Evolutionary conservation across 768 basidiomycete genomes (phyloP), one percentile per base, ranked within the genome.

Genomic region (Crucibulum laeve): DNA sequence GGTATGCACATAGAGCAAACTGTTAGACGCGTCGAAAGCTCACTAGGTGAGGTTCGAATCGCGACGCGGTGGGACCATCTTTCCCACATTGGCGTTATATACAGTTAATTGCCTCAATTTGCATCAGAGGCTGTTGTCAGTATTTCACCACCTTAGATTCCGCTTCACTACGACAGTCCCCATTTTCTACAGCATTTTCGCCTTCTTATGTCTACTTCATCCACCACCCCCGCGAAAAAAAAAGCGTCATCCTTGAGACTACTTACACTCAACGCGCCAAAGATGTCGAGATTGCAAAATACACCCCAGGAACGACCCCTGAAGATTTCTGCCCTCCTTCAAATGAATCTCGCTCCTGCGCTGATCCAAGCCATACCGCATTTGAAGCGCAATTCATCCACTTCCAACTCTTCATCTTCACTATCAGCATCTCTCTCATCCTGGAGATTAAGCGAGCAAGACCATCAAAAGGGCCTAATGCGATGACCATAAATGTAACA

Each of bases 371-470:
- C 91, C 52, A 63, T 80, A 24, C 51, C 67, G 10, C 81, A 86
- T 6, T 64, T 87, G 43, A 73, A 66, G 47, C 52, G 53, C 15
- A 67, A 62, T 35, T 63, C 67, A 21, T 62, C 60, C 25, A 50
- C 58, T 14, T 42, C 48, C 14, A 58, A 60, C 6, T 28, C 47
- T 18, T 40, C 44, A 42, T 58, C 60, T 5, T 68, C 63, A 1
- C 62, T 67, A 5, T 80, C n/a, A n/a, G n/a, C n/a, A n/a, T n/a
- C n/a, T n/a, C 87, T 1, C 70, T 91, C 41, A 86, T 91, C 79
- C 87, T 88, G 5, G 89, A 91, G 63, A 82, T 91, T 64, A 93
- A 93, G 61, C 87, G 90, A 10, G 91, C 91, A 0, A 84, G 82
- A n/a, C 90, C 91, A 0, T 87, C 84, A 43, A 91, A 91, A 56